These are phyloP conservation scores for Spirogloea muscicola DNA, from an alignment of 139 green algal species.

Conservation along the genomic window DNA sequence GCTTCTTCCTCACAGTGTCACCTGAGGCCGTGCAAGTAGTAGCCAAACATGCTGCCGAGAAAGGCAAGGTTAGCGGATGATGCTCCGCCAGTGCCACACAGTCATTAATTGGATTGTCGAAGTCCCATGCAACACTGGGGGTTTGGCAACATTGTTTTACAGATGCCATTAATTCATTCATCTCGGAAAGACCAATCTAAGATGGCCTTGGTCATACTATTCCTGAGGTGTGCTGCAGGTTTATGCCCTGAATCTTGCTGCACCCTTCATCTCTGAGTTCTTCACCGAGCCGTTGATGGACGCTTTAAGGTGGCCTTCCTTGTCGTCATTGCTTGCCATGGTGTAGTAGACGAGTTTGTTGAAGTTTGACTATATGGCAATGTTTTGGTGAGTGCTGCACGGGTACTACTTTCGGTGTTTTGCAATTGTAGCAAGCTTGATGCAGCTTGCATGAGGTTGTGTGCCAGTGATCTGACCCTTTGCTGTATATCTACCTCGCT, in stretches of 20 bases:
- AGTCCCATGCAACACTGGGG: background rate
- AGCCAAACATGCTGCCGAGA: constrained; percentile 75
- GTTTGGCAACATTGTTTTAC: constrained; percentile 59
- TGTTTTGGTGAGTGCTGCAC: too few species aligned
- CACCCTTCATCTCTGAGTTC: constrained; percentile 92
- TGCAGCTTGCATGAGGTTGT: background rate
- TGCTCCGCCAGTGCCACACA: background rate
- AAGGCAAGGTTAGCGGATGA: constrained; percentile 70
- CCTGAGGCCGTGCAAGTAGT: constrained; percentile 78
- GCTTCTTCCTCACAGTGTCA: constrained; percentile 98
- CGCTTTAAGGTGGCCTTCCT: too few species aligned
- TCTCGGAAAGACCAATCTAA: too few species aligned
- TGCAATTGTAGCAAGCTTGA: background rate
- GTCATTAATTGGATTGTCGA: background rate
- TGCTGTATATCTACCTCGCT: background rate
- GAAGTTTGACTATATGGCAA: too few species aligned
- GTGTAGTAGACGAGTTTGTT: too few species aligned
- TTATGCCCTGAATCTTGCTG: constrained; percentile 87
- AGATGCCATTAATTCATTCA: constrained; percentile 95
- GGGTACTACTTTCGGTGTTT: too few species aligned
- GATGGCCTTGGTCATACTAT: too few species aligned
- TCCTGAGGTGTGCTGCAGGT: constrained; percentile 25
- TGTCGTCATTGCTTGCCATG: too few species aligned
- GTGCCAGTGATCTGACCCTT: background rate
- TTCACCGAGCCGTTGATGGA: constrained; percentile 49